These are phyloP conservation scores for Tetragonia tetragonoides DNA, from an alignment of 148 eudicot genomes.

Conservation along the genomic window DNA sequence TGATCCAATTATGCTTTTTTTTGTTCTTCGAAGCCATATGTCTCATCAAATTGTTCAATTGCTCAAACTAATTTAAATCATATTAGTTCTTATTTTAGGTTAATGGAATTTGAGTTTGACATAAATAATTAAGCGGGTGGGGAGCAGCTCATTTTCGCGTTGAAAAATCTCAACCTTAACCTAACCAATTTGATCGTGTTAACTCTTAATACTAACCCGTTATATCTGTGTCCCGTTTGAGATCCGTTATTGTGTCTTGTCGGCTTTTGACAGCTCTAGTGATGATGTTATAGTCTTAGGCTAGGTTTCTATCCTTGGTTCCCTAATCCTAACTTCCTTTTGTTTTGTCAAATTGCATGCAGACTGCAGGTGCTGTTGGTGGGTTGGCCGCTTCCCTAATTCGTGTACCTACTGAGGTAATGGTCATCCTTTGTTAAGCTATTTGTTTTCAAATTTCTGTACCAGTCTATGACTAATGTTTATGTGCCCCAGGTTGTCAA, in stretches of 20 bases:
- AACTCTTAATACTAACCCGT: no score
- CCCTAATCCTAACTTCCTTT: not conserved
- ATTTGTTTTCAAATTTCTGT: conserved; percentile 3
- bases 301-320: not conserved
- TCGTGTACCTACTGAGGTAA: conserved; percentile 97
- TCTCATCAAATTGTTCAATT: no score
- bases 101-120: no score
- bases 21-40: no score
- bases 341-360: conserved; percentile 27
- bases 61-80: no score
- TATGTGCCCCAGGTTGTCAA: conserved; percentile 68
- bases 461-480: conserved; percentile 17
- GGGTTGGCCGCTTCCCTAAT: conserved; percentile 91
- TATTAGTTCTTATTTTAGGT: no score
- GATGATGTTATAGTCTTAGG: not conserved
- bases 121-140: no score
- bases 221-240: no score
- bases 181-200: no score
- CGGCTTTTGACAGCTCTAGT: not conserved
- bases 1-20: no score
- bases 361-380: conserved; percentile 93
- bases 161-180: no score
- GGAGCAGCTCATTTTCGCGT: no score
- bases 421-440: not conserved
- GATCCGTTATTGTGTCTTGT: not conserved